Evolutionary conservation across 352 stramenopile genomes (phyloP).

Genomic region (Pythium oligandrum): DNA sequence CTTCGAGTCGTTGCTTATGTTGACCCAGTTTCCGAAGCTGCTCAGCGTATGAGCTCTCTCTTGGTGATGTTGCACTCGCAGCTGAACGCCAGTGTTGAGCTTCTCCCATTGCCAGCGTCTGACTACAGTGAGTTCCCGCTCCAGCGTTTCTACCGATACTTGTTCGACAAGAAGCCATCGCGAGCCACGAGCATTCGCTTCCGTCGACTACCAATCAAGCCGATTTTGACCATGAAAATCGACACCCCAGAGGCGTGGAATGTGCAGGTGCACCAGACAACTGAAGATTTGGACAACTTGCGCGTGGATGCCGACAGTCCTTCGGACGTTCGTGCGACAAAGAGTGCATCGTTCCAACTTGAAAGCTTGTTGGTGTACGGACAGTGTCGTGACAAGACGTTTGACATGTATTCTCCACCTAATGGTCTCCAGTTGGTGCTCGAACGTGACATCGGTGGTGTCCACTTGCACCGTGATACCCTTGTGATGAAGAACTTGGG

Average conservation of each 20-base stretch:
- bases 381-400: slow-evolving; percentile 85
- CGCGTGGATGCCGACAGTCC: slow-evolving; percentile 58
- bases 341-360: slow-evolving; percentile 78
- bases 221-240: slow-evolving; percentile 91
- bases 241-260: slow-evolving; percentile 92
- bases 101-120: slow-evolving; percentile 52
- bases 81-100: slow-evolving; percentile 65
- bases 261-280: slow-evolving; percentile 70
- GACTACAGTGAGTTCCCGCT: slow-evolving; percentile 88
- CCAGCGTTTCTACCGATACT: slow-evolving; percentile 91
- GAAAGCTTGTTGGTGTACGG: slow-evolving; percentile 89
- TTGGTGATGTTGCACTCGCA: slow-evolving; percentile 73
- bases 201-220: slow-evolving; percentile 70
- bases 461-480: slow-evolving; percentile 88
- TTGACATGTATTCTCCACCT: slow-evolving; percentile 72
- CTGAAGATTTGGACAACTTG: slow-evolving; percentile 92
- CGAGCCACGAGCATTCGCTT: slow-evolving; percentile 61
- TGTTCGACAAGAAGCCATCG: slow-evolving; percentile 61
- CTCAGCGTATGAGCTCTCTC: slow-evolving; percentile 87
- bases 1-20: slow-evolving; percentile 79
- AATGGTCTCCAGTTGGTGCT: slow-evolving; percentile 92
- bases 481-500: slow-evolving; percentile 99
- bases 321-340: slow-evolving; percentile 48
- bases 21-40: slow-evolving; percentile 87
- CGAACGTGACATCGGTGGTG: slow-evolving; percentile 55